Evolutionary conservation across 2,329 filamentous ascomycete species (phyloP), one percentile per base, ranked within the genome.

Genomic region (Coniochaeta ligniaria): DNA sequence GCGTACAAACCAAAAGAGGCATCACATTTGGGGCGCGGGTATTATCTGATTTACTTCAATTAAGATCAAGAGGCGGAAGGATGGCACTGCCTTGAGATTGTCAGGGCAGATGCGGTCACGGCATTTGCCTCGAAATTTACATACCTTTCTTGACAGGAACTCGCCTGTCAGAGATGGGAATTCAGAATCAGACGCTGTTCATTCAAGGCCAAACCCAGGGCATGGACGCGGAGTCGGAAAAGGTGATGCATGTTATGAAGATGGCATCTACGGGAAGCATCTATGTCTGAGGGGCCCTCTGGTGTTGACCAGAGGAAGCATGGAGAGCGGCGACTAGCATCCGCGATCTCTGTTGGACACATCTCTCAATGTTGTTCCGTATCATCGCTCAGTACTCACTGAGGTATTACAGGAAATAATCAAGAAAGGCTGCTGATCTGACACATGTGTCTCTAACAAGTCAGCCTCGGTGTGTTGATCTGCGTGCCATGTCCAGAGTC

Each of bases 1-100:
- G 74, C 74, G 74, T 72, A 76, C 71, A 70, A 73, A 72, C 65
- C 68, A 71, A 73, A 71, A 74, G 64, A 66, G 64, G 67, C 65
- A 69, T 69, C 63, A 57, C 31, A 57, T 38, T 57, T 57, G 54
- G 54, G 17, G 54, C 52, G 33, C 31, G 14, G 31, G 54, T 56
- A 28, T 24, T 56, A 36, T 22, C 35, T 56, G 47, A 52, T 52
- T 52, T 52, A 28, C 47, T 28, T 52, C 47, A 11, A 52, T 47
- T 45, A 45, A 22, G n/a, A n/a, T n/a, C n/a, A n/a, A n/a, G 43
- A 31, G 47, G 24, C 47, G 12, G 24, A 31, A 52, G 26, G 47
- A 14, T 28, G 14, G 12, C 24, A 26, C 26, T 52, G 14, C 47
- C 47, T 17, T 52, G 24, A 26, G 26, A 24, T n/a, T 31, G 24